Base-by-base conservation (phyloP, 352 stramenopile species). In the Globisporangium takayamanum region DNA sequence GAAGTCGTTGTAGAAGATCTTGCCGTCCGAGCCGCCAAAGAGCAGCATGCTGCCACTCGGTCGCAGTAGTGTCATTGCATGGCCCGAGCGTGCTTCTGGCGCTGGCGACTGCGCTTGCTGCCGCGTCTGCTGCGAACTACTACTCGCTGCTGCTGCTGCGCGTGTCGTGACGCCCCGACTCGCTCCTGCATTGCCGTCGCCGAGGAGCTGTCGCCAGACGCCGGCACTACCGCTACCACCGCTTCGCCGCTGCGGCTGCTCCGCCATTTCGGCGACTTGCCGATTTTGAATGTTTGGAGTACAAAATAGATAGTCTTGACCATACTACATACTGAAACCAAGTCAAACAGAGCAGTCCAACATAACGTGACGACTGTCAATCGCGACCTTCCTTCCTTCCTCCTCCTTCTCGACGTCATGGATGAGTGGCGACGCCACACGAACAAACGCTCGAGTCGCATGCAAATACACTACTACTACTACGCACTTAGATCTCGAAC, bases 1-100 rank as follows among this genome's bases (percentile, higher is more conserved):
- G 20, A 87, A 69, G 60, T 91, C 81, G 54, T 82, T 74, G 58
- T 79, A 80, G 60, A 84, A 84, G 39, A 73, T 64, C 47, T 73
- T 64, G 30, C 76, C 73, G 65, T 87, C 73, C 18, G 74, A 84
- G 14, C 80, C 80, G 20, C 80, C 80, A 55, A 88, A 88, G 22
- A 88, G 47, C 16, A 90, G 63, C 46, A 85, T 56, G 67, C 76
- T 88, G 16, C 60, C 46, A 4, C 68, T 75, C 26, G 74, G 66
- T 30, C 58, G 22, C 30, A 90, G 60, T 30, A 85, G 66, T 53
- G 78, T 76, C 70, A 85, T 75, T 5, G 80, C 78, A 51, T 88
- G 80, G 51, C 74, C 74, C 8, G 78, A 84, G 26, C 80, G 78
- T 48, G 42, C 20, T 22, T 41, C 33, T 15, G 56, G 56, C 28